Evolutionary conservation across 2,329 filamentous ascomycete genomes (phyloP), one percentile per base, ranked within the genome.

Genomic region (Calonectria henricotiae): DNA sequence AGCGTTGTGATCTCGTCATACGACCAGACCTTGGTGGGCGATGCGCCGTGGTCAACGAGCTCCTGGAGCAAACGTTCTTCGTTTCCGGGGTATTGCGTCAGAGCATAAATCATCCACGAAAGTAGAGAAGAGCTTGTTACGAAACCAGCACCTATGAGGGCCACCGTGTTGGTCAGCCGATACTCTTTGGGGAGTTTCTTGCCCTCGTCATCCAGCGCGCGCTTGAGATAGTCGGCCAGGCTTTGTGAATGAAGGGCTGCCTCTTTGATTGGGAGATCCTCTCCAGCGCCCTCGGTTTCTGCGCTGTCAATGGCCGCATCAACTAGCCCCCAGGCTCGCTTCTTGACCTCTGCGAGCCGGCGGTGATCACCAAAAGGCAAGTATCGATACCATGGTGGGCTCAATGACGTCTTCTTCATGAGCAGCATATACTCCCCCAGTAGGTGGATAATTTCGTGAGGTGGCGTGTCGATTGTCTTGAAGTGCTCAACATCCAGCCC

Each of bases 341-440:
- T 60, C 27, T 25, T 39, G 39, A 60, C 37, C 25, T 41, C 35
- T 43, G 41, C 41, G 15, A 43, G 41, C 9, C 41, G 41, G 55
- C 55, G 37, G 55, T 13, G 35, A n/a, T 60, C 55, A 15, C 55
- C 55, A 15, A 60, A 60, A 5, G 55, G 55, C n/a, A 60, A n/a
- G 39, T 60, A 43, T n/a, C 25, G 20, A 27, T 25, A 13, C 55
- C 55, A 60, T 23, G 37, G 35, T 30, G 35, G 35, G 13, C 25
- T 20, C 9, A 43, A 9, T 8, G 55, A 41, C 35, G 37, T 23
- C 32, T 60, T 60, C 37, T 60, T 60, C 35, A 41, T 60, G 20
- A 60, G 55, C 35, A 13, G 13, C n/a, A 60, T 37, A 27, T 41
- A 60, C 11, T 41, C 17, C 20, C 35, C 55, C 23, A 60, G 17